These are phyloP conservation scores for Russula sp. DNA, from an alignment of 768 basidiomycete genomes.

Conservation along the genomic window DNA sequence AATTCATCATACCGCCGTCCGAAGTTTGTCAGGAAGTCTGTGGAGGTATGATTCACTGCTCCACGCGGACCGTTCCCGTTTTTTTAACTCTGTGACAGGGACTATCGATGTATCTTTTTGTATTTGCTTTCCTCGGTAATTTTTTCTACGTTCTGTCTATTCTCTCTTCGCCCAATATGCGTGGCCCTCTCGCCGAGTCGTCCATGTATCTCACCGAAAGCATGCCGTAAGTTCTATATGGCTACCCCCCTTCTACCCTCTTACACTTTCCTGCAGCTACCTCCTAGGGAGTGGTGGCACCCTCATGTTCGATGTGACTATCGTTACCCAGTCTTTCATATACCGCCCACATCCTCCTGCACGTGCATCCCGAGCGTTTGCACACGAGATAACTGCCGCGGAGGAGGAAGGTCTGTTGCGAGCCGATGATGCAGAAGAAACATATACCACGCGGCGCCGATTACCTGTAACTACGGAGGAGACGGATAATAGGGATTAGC, in stretches of 20 bases:
- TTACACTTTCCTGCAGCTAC: conserved; percentile 47
- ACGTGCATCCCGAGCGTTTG: conserved; percentile 20
- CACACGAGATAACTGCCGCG: conserved; percentile 25
- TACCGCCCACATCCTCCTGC: conserved; percentile 51
- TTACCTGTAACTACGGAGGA: conserved; percentile 18
- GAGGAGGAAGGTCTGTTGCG: conserved; percentile 28
- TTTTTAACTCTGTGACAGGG: conserved; percentile 44
- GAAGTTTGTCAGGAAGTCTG: conserved; percentile 84
- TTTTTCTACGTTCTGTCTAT: conserved; percentile 89
- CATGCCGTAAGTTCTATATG: conserved; percentile 59
- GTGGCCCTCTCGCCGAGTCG: conserved; percentile 52
- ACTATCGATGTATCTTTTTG: conserved; percentile 87
- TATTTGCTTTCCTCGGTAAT: conserved; percentile 93
- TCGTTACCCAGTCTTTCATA: conserved; percentile 77
- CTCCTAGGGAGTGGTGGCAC: conserved; percentile 91
- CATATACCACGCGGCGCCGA: conserved; percentile 20
- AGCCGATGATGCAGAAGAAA: conserved; percentile 19
- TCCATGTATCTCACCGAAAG: conserved; percentile 69
- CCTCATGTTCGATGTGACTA: conserved; percentile 86
- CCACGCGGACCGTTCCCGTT: not conserved
- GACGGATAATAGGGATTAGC: conserved; percentile 10
- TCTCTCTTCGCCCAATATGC: conserved; percentile 63
- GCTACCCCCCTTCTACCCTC: not conserved
- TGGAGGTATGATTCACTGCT: conserved; percentile 49
- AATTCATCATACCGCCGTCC: conserved; percentile 2